Evolutionary conservation across 2,329 filamentous ascomycete genomes (phyloP).

Genomic region (Phialophora macrospora): DNA sequence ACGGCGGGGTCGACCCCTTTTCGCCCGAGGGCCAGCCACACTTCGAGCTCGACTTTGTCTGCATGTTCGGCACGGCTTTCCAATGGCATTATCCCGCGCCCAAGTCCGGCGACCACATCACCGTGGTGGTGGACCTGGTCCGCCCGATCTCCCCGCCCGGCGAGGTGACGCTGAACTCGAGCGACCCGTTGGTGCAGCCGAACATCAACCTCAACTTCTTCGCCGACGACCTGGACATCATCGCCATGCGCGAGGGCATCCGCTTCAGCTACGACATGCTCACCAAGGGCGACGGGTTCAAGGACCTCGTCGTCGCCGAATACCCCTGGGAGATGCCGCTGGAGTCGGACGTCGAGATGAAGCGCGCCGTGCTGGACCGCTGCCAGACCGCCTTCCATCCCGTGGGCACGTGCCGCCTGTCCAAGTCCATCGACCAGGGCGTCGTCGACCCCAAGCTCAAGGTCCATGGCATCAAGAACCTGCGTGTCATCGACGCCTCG

Average conservation of each 20-base stretch:
- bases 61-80: conserved; percentile 60
- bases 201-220: conserved; percentile 54
- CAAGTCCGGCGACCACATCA: conserved; percentile 57
- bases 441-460: conserved; percentile 58
- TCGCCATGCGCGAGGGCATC: conserved; percentile 65
- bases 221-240: conserved; percentile 57
- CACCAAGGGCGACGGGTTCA: conserved; percentile 62
- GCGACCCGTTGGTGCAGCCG: conserved; percentile 47
- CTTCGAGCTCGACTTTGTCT: conserved; percentile 67
- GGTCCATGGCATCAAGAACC: conserved; percentile 59
- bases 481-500: conserved; percentile 62
- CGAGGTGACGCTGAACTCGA: conserved; percentile 49
- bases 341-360: conserved; percentile 61
- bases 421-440: conserved; percentile 55
- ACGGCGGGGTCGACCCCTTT: conserved; percentile 58
- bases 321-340: conserved; percentile 68
- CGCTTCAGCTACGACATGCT: conserved; percentile 61
- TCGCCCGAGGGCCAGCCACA: conserved; percentile 63
- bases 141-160: conserved; percentile 53
- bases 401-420: conserved; percentile 61
- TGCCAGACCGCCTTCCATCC: conserved; percentile 65
- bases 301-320: conserved; percentile 46
- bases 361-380: conserved; percentile 60
- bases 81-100: conserved; percentile 56
- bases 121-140: conserved; percentile 60